phyloP scores from a whole-genome alignment of 495 filamentous ascomycete genomes.

The Penicillium psychrofluorescens region DNA sequence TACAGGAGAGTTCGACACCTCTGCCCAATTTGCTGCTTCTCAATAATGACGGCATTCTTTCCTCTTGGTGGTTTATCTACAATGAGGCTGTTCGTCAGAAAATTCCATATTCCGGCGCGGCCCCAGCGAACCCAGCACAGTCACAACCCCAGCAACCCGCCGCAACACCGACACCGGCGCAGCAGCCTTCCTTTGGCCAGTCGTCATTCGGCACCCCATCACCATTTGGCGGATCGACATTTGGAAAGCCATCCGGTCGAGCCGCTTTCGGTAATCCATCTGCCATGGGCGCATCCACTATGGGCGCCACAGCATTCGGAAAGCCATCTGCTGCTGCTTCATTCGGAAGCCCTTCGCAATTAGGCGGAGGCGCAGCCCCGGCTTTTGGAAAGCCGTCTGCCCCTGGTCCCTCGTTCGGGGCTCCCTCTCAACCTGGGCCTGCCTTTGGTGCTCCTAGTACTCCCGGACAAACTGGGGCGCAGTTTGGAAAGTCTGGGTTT shows the following conservation, averaged over 20 bases:
- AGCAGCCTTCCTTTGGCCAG: slow-evolving; percentile 32
- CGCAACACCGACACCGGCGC: slow-evolving; percentile 4
- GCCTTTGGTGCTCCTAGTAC: slow-evolving; percentile 22
- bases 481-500: slow-evolving; percentile 40
- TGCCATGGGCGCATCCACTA: slow-evolving; percentile 20
- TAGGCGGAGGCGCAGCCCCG: slow-evolving; percentile 23
- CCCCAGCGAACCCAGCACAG: slow-evolving; percentile 33
- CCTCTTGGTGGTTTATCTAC: slow-evolving; percentile 87
- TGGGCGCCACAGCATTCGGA: slow-evolving; percentile 32
- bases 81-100: slow-evolving; percentile 72
- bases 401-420: slow-evolving; percentile 25
- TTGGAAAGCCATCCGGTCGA: slow-evolving; percentile 20
- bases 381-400: slow-evolving; percentile 44
- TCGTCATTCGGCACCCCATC: slow-evolving; percentile 32
- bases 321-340: slow-evolving; percentile 12
- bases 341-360: slow-evolving; percentile 19
- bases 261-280: slow-evolving; percentile 34
- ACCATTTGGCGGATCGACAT: slow-evolving; percentile 27
- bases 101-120: slow-evolving; percentile 63
- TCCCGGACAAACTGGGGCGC: slow-evolving; percentile 12
- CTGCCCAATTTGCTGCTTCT: slow-evolving; percentile 81
- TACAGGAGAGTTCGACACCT: slow-evolving; percentile 67
- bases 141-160: slow-evolving; percentile 14
- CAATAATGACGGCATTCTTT: slow-evolving; percentile 81
- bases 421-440: slow-evolving; percentile 21